These are phyloP conservation scores for Candida silvicultrix DNA, from an alignment of 805 yeast genomes.

Conservation along the genomic window DNA sequence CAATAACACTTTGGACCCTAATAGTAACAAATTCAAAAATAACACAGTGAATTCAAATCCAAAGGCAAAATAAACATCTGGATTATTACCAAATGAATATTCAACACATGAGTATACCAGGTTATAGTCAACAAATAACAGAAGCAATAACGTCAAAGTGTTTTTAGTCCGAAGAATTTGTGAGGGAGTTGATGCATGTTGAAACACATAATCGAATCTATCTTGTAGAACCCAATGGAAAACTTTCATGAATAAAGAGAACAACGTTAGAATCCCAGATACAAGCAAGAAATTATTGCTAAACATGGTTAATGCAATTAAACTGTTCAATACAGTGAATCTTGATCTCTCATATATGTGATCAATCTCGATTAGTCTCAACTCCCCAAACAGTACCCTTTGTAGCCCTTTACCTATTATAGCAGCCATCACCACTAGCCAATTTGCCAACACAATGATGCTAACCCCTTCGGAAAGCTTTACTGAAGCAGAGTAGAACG, in stretches of 20 bases:
- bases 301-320: slow-evolving; percentile 52
- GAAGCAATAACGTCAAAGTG: slow-evolving; percentile 35
- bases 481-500: slow-evolving; percentile 36
- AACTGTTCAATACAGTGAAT: slow-evolving; percentile 55
- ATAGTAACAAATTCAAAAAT: slow-evolving; percentile 44
- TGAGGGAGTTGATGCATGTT: slow-evolving; percentile 29
- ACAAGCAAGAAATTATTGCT: slow-evolving; percentile 40
- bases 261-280: slow-evolving; percentile 30
- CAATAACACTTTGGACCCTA: slow-evolving; percentile 39
- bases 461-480: slow-evolving; percentile 45
- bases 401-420: slow-evolving; percentile 44
- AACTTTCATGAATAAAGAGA: slow-evolving; percentile 49
- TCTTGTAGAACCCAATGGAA: slow-evolving; percentile 67
- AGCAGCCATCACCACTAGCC: slow-evolving; percentile 33
- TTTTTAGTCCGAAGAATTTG: slow-evolving; percentile 32
- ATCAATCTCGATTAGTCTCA: slow-evolving; percentile 70
- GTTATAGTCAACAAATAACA: slow-evolving; percentile 43
- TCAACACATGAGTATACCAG: slow-evolving; percentile 52
- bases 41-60: slow-evolving; percentile 73
- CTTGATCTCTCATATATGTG: slow-evolving; percentile 63
- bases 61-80: slow-evolving; percentile 56
- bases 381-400: slow-evolving; percentile 59
- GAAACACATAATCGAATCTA: slow-evolving; percentile 42
- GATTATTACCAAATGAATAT: slow-evolving; percentile 28
- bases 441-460: slow-evolving; percentile 34